A percentile compares a stretch with the other conserved stretches of the same genome.
Conservation (phyloP, 768 basidiomycete species). For the Mycena filopes region DNA sequence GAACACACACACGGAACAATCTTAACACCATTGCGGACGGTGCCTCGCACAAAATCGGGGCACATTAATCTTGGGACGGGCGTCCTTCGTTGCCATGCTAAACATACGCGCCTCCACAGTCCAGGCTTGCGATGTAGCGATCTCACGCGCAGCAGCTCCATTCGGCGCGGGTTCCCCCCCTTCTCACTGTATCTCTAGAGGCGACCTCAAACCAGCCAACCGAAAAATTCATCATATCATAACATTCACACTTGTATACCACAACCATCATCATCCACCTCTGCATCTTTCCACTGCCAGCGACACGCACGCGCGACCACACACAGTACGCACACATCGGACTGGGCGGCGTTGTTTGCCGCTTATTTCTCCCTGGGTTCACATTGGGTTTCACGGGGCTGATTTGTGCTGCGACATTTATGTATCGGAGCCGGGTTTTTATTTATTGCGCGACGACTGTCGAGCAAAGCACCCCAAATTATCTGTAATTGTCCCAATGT, state of each 20-base stretch:
- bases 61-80: conserved; percentile 5
- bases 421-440: conserved; percentile 13
- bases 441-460: conserved; percentile 23
- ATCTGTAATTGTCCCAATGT: conserved; percentile 34
- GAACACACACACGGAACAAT: conserved; percentile 21
- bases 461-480: conserved; percentile 23
- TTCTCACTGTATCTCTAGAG: conserved; percentile 35
- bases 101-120: not conserved
- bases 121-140: conserved; percentile 2
- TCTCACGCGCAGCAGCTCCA: conserved; percentile 16
- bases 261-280: conserved; percentile 24
- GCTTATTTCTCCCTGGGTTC: conserved; percentile 20
- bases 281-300: conserved; percentile 24
- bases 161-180: conserved; percentile 8
- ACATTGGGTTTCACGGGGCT: conserved; percentile 19
- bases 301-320: conserved; percentile 11
- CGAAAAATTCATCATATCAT: conserved; percentile 22
- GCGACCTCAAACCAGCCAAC: conserved; percentile 13
- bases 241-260: conserved; percentile 21
- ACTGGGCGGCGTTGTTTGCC: not conserved
- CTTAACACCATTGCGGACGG: conserved; percentile 3
- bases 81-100: conserved; percentile 24
- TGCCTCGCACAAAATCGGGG: conserved; percentile 26
- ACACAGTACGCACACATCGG: conserved; percentile 9
- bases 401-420: conserved; percentile 12